These are phyloP conservation scores for Salix suchowensis DNA, from an alignment of 345 rosid species.

Conservation along the genomic window DNA sequence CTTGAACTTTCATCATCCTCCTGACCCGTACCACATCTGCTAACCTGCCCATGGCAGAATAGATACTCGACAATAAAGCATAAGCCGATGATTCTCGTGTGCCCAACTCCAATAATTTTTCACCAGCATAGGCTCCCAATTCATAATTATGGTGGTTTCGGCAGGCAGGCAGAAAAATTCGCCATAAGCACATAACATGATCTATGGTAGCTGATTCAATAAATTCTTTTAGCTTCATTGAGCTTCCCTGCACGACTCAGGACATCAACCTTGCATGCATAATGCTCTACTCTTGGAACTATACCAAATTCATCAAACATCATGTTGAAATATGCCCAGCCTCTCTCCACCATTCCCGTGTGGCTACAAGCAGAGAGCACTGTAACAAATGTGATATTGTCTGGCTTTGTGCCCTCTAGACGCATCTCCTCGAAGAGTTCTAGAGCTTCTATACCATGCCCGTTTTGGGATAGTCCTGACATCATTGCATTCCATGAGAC, in stretches of 20 bases:
- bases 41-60: conserved; percentile 45
- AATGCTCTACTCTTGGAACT: conserved; percentile 22
- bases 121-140: conserved; percentile 69
- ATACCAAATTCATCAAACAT: conserved; percentile 23
- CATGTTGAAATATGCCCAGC: conserved; percentile 19
- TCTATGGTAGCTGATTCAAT: conserved; percentile 61
- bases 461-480: conserved; percentile 28
- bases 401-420: conserved; percentile 21
- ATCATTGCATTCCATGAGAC: conserved; percentile 35
- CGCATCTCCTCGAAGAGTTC: conserved; percentile 29
- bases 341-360: conserved; percentile 26
- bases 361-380: conserved; percentile 33
- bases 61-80: conserved; percentile 50
- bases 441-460: conserved; percentile 24
- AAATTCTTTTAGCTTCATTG: conserved; percentile 49
- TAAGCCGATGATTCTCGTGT: conserved; percentile 68
- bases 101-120: conserved; percentile 63
- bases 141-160: conserved; percentile 52
- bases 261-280: conserved; percentile 30
- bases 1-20: conserved; percentile 48
- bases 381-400: conserved; percentile 25
- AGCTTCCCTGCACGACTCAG: conserved; percentile 28
- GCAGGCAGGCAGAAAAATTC: conserved; percentile 62
- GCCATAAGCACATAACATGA: conserved; percentile 64
- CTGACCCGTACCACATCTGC: conserved; percentile 54